phyloP scores from a whole-genome alignment of 176 grass and related monocot species.

The Leersia perrieri region DNA sequence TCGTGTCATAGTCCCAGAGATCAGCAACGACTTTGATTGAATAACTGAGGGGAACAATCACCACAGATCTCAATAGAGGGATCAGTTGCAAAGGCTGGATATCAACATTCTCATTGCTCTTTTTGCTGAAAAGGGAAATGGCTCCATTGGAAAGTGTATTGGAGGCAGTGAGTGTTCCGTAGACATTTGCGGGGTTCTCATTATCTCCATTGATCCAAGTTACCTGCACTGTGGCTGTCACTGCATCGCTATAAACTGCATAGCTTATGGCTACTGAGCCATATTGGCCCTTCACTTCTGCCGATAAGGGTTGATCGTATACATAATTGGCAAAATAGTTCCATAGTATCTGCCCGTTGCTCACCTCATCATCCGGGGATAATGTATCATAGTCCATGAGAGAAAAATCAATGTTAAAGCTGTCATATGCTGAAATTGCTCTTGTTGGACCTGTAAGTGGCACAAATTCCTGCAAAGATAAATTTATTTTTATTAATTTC shows the following conservation, averaged over 20 bases:
- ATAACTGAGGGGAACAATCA: slow-evolving; percentile 24
- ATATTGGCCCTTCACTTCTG: slow-evolving; percentile 10
- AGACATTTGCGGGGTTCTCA: slow-evolving; percentile 20
- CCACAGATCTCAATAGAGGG: slow-evolving; percentile 19
- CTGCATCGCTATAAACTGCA: slow-evolving; percentile 20
- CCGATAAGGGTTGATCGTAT: slow-evolving; percentile 22
- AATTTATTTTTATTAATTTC: background rate
- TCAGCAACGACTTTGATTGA: slow-evolving; percentile 19
- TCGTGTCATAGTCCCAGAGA: slow-evolving; percentile 14
- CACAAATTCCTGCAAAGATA: slow-evolving; percentile 7
- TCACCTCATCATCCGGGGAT: slow-evolving; percentile 27
- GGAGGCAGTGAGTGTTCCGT: background rate
- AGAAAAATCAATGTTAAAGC: slow-evolving; percentile 25
- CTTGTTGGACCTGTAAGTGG: slow-evolving; percentile 30
- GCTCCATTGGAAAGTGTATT: background rate
- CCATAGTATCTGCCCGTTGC: slow-evolving; percentile 17
- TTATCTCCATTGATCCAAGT: slow-evolving; percentile 12
- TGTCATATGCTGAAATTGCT: slow-evolving; percentile 27
- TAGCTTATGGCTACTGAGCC: slow-evolving; percentile 20
- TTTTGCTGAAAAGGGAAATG: slow-evolving; percentile 12
- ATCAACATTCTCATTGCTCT: background rate
- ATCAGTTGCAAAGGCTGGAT: slow-evolving; percentile 16
- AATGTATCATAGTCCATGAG: slow-evolving; percentile 26
- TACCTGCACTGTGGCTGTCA: slow-evolving; percentile 10
- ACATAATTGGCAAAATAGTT: slow-evolving; percentile 17